Percentiles rank a stretch among this genome's conserved stretches.
Conservation (phyloP, 2,329 filamentous ascomycete species). For the Talaromyces rugulosus region DNA sequence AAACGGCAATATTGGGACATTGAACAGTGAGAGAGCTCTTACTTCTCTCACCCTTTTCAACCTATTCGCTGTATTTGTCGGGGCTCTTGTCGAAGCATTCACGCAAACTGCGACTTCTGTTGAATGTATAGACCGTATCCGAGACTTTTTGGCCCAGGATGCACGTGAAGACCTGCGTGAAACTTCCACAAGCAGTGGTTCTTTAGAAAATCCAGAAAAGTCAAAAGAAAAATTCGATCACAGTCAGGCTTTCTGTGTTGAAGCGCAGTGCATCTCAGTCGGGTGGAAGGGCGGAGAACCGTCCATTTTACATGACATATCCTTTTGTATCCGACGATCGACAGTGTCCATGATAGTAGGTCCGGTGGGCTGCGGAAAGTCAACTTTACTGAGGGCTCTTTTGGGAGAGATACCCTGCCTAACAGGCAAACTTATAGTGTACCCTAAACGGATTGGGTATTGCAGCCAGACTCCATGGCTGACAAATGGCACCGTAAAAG, state of each 20-base stretch:
- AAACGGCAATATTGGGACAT: neutral
- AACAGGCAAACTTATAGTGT: constrained; percentile 16
- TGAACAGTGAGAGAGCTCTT: neutral
- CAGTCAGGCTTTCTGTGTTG: neutral
- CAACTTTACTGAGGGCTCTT: constrained; percentile 16
- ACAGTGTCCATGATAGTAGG: constrained; percentile 18
- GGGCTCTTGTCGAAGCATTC: neutral
- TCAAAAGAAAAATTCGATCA: no score
- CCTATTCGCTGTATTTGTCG: neutral
- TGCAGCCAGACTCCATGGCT: constrained; percentile 21
- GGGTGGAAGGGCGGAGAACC: neutral
- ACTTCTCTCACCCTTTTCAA: neutral
- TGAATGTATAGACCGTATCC: neutral
- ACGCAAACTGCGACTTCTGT: neutral
- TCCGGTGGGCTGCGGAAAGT: constrained; percentile 19
- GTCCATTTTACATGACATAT: constrained; percentile 10
- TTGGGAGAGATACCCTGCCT: constrained; percentile 15
- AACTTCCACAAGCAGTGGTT: no score
- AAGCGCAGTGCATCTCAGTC: neutral
- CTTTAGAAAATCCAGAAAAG: no score
- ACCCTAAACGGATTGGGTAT: constrained; percentile 14
- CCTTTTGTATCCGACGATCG: constrained; percentile 8
- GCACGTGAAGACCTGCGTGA: neutral
- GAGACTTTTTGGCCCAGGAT: neutral
- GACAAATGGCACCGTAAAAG: constrained; percentile 1